A percentile compares a stretch with the other conserved stretches of the same genome.
Evolutionary conservation across 148 eudicot genomes (phyloP).

Genomic region (Beta vulgaris): DNA sequence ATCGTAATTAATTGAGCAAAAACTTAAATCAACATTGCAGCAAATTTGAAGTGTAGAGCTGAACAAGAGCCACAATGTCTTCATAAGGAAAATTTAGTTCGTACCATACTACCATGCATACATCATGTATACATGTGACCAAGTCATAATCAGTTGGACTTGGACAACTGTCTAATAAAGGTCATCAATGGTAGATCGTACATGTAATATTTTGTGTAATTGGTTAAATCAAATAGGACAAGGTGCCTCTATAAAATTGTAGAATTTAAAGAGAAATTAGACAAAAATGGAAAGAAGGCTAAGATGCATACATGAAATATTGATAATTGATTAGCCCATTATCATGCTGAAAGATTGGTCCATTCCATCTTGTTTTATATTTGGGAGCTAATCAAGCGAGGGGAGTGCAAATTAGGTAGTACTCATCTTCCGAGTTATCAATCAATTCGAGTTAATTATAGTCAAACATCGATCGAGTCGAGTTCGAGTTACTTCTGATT

Average conservation of each 20-base stretch:
- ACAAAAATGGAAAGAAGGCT: too few species aligned
- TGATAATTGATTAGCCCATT: background rate
- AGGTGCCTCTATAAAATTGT: too few species aligned
- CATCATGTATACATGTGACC: background rate
- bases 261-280: too few species aligned
- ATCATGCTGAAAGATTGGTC: background rate
- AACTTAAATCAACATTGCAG: background rate
- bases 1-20: background rate
- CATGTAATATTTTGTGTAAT: background rate
- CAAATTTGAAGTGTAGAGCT: background rate
- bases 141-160: background rate
- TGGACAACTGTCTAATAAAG: too few species aligned
- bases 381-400: too few species aligned
- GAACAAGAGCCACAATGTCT: conserved; percentile 1
- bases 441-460: too few species aligned
- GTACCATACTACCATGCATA: background rate
- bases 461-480: too few species aligned
- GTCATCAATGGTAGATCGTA: background rate
- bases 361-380: background rate
- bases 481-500: too few species aligned
- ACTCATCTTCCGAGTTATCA: too few species aligned
- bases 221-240: background rate
- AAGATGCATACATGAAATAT: too few species aligned
- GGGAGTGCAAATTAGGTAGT: too few species aligned
- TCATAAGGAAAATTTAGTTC: background rate